Evolutionary conservation across 1,284 basidiomycete genomes (phyloP).

Genomic region (Ceratobasidium papillatum): DNA sequence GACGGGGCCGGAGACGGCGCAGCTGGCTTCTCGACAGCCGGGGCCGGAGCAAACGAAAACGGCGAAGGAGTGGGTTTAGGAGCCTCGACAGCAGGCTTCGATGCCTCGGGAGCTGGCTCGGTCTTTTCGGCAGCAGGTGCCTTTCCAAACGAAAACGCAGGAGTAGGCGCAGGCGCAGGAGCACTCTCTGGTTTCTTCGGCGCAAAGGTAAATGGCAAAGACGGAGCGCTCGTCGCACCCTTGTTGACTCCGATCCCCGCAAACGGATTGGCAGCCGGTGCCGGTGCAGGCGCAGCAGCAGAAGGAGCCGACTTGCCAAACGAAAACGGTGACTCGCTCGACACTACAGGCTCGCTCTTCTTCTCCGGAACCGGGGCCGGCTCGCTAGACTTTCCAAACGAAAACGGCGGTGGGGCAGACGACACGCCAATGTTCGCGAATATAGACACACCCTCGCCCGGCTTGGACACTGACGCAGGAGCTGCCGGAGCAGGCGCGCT

Average conservation of each 20-base stretch:
- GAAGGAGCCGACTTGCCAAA: neutral
- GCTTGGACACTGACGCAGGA: no score
- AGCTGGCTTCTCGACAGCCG: conserved; percentile 5
- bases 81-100: conserved; percentile 45
- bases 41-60: conserved; percentile 51
- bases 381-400: conserved; percentile 1
- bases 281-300: neutral
- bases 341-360: neutral
- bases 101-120: conserved; percentile 31
- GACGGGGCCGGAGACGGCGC: neutral
- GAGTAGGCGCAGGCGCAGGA: conserved; percentile 15
- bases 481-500: conserved; percentile 8
- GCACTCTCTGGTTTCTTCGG: neutral
- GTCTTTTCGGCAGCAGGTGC: conserved; percentile 22
- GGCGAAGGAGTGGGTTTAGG: conserved; percentile 45
- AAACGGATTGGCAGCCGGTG: conserved; percentile 6
- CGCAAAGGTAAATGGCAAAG: neutral
- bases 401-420: neutral
- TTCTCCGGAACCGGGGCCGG: neutral
- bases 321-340: neutral
- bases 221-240: neutral
- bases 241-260: neutral
- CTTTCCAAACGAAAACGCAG: conserved; percentile 46
- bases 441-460: conserved; percentile 11
- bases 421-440: conserved; percentile 32